Conservation (phyloP, 1,284 basidiomycete species). For the Neotropicomus parvogracilis region DNA sequence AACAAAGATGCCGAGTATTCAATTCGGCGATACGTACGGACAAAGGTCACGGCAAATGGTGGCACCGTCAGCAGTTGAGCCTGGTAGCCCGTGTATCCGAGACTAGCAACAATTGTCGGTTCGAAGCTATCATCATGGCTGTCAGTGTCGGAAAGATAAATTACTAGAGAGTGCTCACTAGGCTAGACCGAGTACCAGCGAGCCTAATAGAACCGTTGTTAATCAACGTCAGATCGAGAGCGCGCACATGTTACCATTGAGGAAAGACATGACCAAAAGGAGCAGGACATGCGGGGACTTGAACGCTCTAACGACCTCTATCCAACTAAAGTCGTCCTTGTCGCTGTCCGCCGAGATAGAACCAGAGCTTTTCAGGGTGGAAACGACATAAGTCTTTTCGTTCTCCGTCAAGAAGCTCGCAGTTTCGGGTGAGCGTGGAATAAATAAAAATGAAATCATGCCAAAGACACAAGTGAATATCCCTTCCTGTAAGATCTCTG, state of each 20-base stretch:
- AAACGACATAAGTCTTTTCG: conserved; percentile 40
- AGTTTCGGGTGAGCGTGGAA: conserved; percentile 48
- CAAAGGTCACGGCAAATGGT: conserved; percentile 43
- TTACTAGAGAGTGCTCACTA: conserved; percentile 16
- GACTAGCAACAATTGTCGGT: conserved; percentile 47
- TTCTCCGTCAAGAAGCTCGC: conserved; percentile 40
- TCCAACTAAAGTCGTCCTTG: conserved; percentile 37
- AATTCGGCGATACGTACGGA: conserved; percentile 29
- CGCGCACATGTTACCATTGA: conserved; percentile 21
- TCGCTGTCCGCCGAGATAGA: conserved; percentile 36
- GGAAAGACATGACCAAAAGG: conserved; percentile 26
- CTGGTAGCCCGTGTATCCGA: conserved; percentile 42
- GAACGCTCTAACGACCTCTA: conserved; percentile 34
- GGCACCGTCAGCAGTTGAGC: conserved; percentile 52
- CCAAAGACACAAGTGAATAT: conserved; percentile 50
- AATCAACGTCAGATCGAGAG: neutral
- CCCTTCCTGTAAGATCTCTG: conserved; percentile 40
- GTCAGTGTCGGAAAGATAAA: conserved; percentile 4
- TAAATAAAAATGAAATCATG: conserved; percentile 44
- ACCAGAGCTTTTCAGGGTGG: conserved; percentile 29
- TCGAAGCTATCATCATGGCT: conserved; percentile 41
- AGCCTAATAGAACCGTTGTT: conserved; percentile 30
- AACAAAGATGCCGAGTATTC: neutral
- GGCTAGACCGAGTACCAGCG: conserved; percentile 39
- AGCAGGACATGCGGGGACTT: conserved; percentile 37